Evolutionary conservation across 306 rosid species (phyloP).

Genomic region (Albizia julibrissin): DNA sequence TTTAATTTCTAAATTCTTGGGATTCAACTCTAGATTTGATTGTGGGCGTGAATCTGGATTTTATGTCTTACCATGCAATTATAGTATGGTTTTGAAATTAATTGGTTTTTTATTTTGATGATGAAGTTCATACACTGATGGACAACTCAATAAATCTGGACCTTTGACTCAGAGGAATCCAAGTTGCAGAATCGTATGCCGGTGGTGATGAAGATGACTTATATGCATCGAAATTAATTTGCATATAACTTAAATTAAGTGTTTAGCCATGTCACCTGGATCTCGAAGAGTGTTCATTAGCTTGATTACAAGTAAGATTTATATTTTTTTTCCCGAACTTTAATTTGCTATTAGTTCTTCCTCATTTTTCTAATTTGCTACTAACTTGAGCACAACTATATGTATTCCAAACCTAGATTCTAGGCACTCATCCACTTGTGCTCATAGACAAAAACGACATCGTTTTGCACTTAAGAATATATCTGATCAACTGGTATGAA

Average conservation of each 20-base stretch:
- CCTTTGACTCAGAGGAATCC: background rate
- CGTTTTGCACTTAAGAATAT: background rate
- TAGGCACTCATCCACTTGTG: background rate
- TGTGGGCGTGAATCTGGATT: background rate
- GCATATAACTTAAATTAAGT: background rate
- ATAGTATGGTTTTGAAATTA: background rate
- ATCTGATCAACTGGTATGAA: background rate
- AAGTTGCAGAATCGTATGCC: background rate
- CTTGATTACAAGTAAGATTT: background rate
- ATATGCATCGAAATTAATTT: background rate
- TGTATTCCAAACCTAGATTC: background rate
- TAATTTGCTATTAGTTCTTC: background rate
- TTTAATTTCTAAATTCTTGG: background rate
- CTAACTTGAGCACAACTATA: no score
- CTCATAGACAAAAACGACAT: background rate
- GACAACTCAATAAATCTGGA: background rate
- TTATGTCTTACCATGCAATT: background rate
- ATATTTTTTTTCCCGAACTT: background rate
- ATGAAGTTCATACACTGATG: background rate
- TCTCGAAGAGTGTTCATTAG: background rate
- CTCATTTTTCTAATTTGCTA: background rate
- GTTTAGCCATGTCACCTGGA: background rate
- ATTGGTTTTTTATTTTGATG: background rate
- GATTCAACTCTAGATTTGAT: background rate
- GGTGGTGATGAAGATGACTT: background rate